A percentile compares a stretch with the other conserved stretches of the same genome.
Conservation (phyloP, 306 rosid genomes). For the Medicago lupulina region DNA sequence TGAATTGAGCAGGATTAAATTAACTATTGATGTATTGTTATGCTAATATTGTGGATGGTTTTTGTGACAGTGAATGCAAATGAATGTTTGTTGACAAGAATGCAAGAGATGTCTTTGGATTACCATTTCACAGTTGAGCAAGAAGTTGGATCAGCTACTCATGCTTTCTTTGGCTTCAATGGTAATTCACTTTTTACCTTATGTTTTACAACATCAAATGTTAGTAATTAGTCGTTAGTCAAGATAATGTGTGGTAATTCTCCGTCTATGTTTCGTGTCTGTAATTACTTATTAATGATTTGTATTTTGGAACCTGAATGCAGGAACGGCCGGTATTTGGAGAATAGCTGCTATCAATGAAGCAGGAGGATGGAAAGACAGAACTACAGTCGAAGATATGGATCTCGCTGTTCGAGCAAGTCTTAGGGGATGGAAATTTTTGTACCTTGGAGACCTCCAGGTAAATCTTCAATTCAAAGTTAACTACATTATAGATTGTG, state of each 20-base stretch:
- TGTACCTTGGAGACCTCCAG: slow-evolving; percentile 97
- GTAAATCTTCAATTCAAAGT: slow-evolving; percentile 39
- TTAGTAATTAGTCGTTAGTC: background rate
- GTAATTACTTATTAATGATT: background rate
- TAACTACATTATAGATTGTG: background rate
- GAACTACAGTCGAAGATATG: slow-evolving; percentile 99
- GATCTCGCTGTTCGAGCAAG: slow-evolving; percentile 98
- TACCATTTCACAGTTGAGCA: slow-evolving; percentile 98
- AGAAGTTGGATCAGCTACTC: slow-evolving; percentile 99
- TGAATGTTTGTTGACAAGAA: slow-evolving; percentile 91
- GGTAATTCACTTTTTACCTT: slow-evolving; percentile 47
- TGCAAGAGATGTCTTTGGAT: slow-evolving; percentile 99
- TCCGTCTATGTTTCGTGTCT: no score
- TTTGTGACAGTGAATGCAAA: slow-evolving; percentile 75
- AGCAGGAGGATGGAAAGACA: slow-evolving; percentile 99
- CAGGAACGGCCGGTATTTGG: slow-evolving; percentile 99
- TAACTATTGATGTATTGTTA: background rate
- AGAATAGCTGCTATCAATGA: slow-evolving; percentile 97
- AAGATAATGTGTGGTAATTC: background rate
- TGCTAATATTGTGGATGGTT: background rate
- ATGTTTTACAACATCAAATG: background rate
- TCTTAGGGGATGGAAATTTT: slow-evolving; percentile 96
- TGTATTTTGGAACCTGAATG: slow-evolving; percentile 29
- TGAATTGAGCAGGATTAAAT: background rate
- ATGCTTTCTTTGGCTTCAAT: slow-evolving; percentile 98